phyloP scores from a whole-genome alignment of 1,139 yeast genomes.

The Magnusiomyces ingens region DNA sequence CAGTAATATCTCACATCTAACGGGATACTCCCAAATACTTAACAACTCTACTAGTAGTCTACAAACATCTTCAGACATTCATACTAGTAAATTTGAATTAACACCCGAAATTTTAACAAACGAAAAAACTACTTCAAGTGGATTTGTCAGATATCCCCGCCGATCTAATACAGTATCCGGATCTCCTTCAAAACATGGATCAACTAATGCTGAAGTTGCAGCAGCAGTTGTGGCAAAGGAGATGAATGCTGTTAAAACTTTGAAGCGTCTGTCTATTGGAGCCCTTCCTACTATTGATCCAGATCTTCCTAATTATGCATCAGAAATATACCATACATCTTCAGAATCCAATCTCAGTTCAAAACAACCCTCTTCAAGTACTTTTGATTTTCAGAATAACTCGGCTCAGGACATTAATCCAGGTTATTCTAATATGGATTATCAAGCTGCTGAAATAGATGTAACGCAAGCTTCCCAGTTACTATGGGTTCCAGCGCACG shows the following conservation, averaged over 20 bases:
- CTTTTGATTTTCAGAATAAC: constrained; percentile 8
- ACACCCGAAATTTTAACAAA: too few species aligned
- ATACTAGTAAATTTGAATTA: too few species aligned
- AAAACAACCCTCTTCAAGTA: not conserved
- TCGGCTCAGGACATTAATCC: not conserved
- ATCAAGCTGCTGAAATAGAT: constrained; percentile 11
- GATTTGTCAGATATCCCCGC: not conserved
- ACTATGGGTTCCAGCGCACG: constrained; percentile 91
- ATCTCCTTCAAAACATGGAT: too few species aligned
- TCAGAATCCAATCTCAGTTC: not conserved
- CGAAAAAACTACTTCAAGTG: too few species aligned
- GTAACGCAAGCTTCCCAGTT: constrained; percentile 30
- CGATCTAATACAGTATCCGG: constrained; percentile 1
- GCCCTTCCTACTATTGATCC: constrained; percentile 40
- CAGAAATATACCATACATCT: constrained; percentile 7
- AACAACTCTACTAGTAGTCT: too few species aligned
- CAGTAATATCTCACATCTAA: too few species aligned
- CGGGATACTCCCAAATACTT: too few species aligned
- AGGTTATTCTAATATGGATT: not conserved
- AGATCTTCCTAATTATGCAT: constrained; percentile 34
- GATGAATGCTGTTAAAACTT: constrained; percentile 40
- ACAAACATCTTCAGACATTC: too few species aligned
- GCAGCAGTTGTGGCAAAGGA: constrained; percentile 45
- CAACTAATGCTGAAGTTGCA: constrained; percentile 24
- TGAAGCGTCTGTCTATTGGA: constrained; percentile 44